Base-by-base conservation (phyloP, 352 stramenopile genomes). In the Phytophthora melonis region DNA sequence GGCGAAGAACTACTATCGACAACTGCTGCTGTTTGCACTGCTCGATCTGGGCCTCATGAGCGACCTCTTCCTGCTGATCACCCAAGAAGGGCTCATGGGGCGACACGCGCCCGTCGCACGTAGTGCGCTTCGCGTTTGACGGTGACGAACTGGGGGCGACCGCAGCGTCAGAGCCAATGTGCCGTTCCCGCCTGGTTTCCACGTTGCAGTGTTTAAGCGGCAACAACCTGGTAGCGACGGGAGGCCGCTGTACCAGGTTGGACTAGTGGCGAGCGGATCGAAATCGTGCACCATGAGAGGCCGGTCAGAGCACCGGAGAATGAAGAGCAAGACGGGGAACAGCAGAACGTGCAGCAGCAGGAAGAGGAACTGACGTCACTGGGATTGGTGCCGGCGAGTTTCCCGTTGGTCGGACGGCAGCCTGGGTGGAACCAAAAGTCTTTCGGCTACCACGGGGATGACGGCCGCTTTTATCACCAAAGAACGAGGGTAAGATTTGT, bases 371-470 rank as follows among this genome's bases (percentile, higher is more conserved):
- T 92, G 71, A 86, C 82, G 6, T 83, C 87, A 0, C 80, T 96
- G 43, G 86, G 89, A 2, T 64, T 96, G 19, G 83, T 81, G 1
- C 79, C 72, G 10, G 56, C 60, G 1, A 70, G 58, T 32, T 96
- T 96, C 67, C 73, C 72, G 10, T 62, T 94, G 30, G 70, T 94
- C 2, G 83, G 77, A 34, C 78, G 85, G 34, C 87, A 94, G 36
- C 89, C 89, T 7, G 89, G 89, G 6, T 96, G 89, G 89, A 87
- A 92, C 30, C 55, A 68, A 11, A 39, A 84, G 19, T 94, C 87
- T 21, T 88, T 82, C 54, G 89, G 89, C 1, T 96, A 94, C 70
- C 89, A 96, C 39, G 88, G 89, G n/a, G 87, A 96, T 53, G 88
- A 94, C 45, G 89, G 89, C 0, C 71, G 83, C 47, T 82, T 92